Percentiles rank a stretch among this genome's conserved stretches.
Conservation (phyloP, 257 asterid species). For the Rauvolfia tetraphylla region DNA sequence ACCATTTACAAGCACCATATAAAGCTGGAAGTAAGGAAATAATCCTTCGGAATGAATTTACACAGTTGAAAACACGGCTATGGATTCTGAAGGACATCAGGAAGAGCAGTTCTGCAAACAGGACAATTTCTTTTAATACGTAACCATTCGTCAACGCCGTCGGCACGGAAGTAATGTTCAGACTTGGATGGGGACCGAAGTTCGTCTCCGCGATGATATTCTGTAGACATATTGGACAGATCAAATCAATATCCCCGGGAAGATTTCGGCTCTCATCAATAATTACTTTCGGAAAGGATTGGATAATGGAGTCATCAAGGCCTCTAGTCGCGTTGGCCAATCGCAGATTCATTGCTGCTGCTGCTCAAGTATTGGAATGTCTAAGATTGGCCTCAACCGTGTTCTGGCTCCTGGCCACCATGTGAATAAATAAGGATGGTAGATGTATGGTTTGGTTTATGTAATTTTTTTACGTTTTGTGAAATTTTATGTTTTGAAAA, state of each 20-base stretch:
- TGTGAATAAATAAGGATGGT: neutral
- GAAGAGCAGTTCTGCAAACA: conserved; percentile 61
- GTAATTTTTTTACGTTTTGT: too few species aligned
- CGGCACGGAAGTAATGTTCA: conserved; percentile 78
- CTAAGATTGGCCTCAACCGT: neutral
- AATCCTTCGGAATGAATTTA: neutral
- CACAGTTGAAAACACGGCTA: neutral
- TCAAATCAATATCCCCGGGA: conserved; percentile 51
- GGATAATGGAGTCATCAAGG: conserved; percentile 58
- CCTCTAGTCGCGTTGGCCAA: conserved; percentile 19
- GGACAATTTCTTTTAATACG: conserved; percentile 61
- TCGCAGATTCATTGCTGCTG: neutral
- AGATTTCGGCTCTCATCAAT: conserved; percentile 61
- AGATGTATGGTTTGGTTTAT: too few species aligned
- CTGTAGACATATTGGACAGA: conserved; percentile 76
- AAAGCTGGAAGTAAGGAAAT: too few species aligned
- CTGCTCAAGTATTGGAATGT: neutral
- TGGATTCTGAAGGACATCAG: neutral
- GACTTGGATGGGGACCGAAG: conserved; percentile 59
- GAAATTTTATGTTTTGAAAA: too few species aligned
- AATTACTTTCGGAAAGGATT: conserved; percentile 54
- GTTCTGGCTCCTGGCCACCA: neutral
- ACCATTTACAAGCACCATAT: too few species aligned
- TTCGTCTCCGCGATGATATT: conserved; percentile 56
- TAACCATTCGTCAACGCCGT: conserved; percentile 83